Evolutionary conservation across 768 basidiomycete genomes (phyloP).

Genomic region (Auriscalpium orientale): DNA sequence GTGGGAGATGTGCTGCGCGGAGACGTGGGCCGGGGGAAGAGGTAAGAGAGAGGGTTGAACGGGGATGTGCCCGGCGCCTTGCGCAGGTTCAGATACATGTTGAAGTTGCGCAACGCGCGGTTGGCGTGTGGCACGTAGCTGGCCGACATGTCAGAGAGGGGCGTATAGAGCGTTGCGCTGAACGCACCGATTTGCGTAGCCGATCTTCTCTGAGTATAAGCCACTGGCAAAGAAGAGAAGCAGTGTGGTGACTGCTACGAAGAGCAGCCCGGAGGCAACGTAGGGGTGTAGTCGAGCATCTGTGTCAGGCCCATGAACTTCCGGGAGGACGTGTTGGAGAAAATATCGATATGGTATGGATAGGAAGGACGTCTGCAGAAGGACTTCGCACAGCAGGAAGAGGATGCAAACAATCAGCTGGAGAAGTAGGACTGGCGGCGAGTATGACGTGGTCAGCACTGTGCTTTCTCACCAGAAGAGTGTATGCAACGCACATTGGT

Average conservation of each 20-base stretch:
- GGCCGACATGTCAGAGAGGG: constrained; percentile 8
- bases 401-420: constrained; percentile 61
- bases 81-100: constrained; percentile 95
- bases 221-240: constrained; percentile 94
- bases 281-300: constrained; percentile 59
- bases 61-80: constrained; percentile 60
- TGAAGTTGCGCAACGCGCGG: constrained; percentile 82
- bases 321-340: constrained; percentile 46
- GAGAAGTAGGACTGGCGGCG: constrained; percentile 58
- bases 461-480: neutral
- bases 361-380: constrained; percentile 63
- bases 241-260: constrained; percentile 85
- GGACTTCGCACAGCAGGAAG: constrained; percentile 69
- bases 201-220: constrained; percentile 94
- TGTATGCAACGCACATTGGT: constrained; percentile 50
- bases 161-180: neutral
- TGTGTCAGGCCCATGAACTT: constrained; percentile 33
- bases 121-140: constrained; percentile 98
- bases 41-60: constrained; percentile 49
- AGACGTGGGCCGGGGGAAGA: constrained; percentile 40
- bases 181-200: constrained; percentile 88
- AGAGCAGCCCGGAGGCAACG: constrained; percentile 69
- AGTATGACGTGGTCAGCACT: neutral
- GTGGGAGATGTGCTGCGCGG: constrained; percentile 19
- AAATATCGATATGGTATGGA: constrained; percentile 50